phyloP scores from a whole-genome alignment of 495 filamentous ascomycete genomes.

The Pyronema omphalodes region DNA sequence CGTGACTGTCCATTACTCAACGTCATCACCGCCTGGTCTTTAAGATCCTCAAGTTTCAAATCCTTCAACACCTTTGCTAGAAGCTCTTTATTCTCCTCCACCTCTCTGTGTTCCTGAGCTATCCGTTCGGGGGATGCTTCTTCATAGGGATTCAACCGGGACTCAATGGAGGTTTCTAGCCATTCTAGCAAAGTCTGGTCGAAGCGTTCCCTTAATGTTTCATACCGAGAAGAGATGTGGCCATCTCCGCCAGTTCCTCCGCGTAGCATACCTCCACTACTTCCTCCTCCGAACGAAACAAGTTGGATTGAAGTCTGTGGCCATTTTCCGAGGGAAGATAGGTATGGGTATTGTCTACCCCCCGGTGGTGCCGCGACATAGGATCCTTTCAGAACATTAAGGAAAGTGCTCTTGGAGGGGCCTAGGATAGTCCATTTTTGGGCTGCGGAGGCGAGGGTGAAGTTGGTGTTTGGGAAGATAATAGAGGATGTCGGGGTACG shows the following conservation, averaged over 20 bases:
- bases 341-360: slow-evolving; percentile 44
- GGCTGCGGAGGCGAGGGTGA: slow-evolving; percentile 27
- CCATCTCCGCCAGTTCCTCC: slow-evolving; percentile 45
- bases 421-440: slow-evolving; percentile 49
- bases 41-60: slow-evolving; percentile 42
- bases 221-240: slow-evolving; percentile 84
- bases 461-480: slow-evolving; percentile 35
- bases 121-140: slow-evolving; percentile 58
- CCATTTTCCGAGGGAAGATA: slow-evolving; percentile 25
- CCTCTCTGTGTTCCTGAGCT: slow-evolving; percentile 30
- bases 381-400: slow-evolving; percentile 45
- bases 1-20: slow-evolving; percentile 86
- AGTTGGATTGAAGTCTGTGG: slow-evolving; percentile 16
- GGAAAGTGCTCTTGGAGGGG: slow-evolving; percentile 39
- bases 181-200: slow-evolving; percentile 73
- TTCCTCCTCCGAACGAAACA: slow-evolving; percentile 22
- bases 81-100: slow-evolving; percentile 27
- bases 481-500: slow-evolving; percentile 6
- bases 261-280: slow-evolving; percentile 21
- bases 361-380: slow-evolving; percentile 41
- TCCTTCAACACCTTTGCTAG: slow-evolving; percentile 45
- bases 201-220: slow-evolving; percentile 65
- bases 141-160: slow-evolving; percentile 15
- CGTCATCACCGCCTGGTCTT: slow-evolving; percentile 66
- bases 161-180: slow-evolving; percentile 35